phyloP scores from a whole-genome alignment of 805 yeast genomes.

The Candida succiphila region DNA sequence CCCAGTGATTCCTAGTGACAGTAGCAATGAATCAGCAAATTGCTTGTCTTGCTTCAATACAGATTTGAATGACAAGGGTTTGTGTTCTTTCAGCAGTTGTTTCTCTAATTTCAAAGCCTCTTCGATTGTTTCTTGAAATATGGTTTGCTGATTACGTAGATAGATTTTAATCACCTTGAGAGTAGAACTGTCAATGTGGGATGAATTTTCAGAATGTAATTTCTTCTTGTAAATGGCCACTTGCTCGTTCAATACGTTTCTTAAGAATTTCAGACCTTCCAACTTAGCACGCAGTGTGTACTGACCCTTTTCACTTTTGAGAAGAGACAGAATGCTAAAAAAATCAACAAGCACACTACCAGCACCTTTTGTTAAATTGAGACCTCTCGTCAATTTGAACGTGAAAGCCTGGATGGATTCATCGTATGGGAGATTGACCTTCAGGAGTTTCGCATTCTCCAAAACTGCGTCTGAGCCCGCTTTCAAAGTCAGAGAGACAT shows the following conservation, averaged over 20 bases:
- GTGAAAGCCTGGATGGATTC: constrained; percentile 27
- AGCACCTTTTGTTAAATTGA: constrained; percentile 1
- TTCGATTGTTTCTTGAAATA: constrained; percentile 37
- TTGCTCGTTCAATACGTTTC: constrained; percentile 43
- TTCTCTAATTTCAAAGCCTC: constrained; percentile 36
- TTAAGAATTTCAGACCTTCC: constrained; percentile 50
- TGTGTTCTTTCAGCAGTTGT: constrained; percentile 29
- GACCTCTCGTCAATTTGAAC: too few relatives aligned
- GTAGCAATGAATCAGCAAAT: constrained; percentile 33
- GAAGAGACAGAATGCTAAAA: constrained; percentile 44
- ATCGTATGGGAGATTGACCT: constrained; percentile 29
- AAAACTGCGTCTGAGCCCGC: constrained; percentile 14
- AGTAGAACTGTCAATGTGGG: constrained; percentile 14
- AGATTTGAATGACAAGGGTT: constrained; percentile 47
- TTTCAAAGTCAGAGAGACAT: constrained; percentile 50
- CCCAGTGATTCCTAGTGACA: constrained; percentile 45
- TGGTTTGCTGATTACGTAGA: constrained; percentile 35
- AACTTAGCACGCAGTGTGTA: constrained; percentile 44
- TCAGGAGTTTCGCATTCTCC: constrained; percentile 22
- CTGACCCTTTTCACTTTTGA: constrained; percentile 30
- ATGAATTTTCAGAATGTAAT: constrained; percentile 11
- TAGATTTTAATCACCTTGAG: constrained; percentile 27
- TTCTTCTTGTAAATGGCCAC: constrained; percentile 28
- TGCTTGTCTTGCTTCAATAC: constrained; percentile 29
- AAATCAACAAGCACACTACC: constrained; percentile 30